These are phyloP conservation scores for Zangia roseola DNA, from an alignment of 768 basidiomycete genomes.

Conservation along the genomic window DNA sequence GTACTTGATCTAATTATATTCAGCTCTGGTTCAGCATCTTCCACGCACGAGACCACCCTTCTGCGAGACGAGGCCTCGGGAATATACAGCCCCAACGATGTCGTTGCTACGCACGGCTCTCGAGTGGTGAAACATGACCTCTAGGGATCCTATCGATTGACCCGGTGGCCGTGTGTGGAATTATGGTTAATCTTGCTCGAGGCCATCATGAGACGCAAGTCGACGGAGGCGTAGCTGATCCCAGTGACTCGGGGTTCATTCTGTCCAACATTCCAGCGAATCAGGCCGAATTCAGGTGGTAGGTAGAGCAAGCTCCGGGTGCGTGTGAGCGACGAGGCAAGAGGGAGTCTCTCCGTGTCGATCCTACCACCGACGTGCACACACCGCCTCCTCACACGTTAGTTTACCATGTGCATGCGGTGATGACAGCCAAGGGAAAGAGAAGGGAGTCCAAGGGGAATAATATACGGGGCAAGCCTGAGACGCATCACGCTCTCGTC, in stretches of 20 bases:
- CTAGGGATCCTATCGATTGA: conserved; percentile 14
- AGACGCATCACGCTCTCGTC: conserved; percentile 3
- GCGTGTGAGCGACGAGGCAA: conserved; percentile 31
- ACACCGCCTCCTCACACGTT: conserved; percentile 12
- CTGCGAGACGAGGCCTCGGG: neutral
- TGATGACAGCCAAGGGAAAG: neutral
- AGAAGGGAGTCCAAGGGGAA: neutral
- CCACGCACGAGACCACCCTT: neutral
- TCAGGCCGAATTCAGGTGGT: too few relatives aligned
- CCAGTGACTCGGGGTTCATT: conserved; percentile 19
- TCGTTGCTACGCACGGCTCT: conserved; percentile 1
- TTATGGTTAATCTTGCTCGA: conserved; percentile 26
- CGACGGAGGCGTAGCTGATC: conserved; percentile 10
- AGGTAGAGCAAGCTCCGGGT: neutral
- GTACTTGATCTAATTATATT: too few relatives aligned
- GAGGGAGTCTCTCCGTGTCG: conserved; percentile 1
- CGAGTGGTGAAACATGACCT: conserved; percentile 7
- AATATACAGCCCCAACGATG: conserved; percentile 8
- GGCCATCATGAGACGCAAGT: neutral
- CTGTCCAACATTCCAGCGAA: conserved; percentile 1
- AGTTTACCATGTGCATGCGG: conserved; percentile 3
- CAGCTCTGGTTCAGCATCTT: too few relatives aligned
- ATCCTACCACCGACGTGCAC: conserved; percentile 10
- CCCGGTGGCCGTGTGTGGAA: conserved; percentile 11
- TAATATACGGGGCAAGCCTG: conserved; percentile 3